Percentiles rank a stretch among this genome's conserved stretches.
phyloP scores from a whole-genome alignment of 108 stramenopile genomes.

The Aureococcus anophagefferens region DNA sequence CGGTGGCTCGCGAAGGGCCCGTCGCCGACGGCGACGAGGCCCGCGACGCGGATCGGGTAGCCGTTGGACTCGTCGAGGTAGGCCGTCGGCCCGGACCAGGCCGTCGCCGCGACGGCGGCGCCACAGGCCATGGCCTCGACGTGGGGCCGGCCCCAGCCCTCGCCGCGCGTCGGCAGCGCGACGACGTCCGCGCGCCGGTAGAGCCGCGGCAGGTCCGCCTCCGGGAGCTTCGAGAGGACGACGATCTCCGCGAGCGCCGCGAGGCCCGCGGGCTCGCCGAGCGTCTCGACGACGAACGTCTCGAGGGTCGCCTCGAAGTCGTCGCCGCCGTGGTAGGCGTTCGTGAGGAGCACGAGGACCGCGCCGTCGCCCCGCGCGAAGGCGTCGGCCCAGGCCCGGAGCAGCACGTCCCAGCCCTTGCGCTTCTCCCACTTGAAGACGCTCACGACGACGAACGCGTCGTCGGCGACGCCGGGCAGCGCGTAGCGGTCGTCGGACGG shows the following conservation, averaged over 20 bases:
- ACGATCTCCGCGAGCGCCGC: neutral
- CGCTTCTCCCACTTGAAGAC: conserved; percentile 41
- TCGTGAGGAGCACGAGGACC: conserved; percentile 18
- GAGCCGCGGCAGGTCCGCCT: conserved; percentile 1
- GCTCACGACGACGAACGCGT: conserved; percentile 15
- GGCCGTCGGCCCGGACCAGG: conserved; percentile 28
- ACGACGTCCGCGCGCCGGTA: conserved; percentile 20
- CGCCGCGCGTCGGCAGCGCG: conserved; percentile 35
- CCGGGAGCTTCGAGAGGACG: neutral
- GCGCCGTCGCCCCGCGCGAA: conserved; percentile 4
- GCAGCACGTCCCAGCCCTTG: conserved; percentile 34
- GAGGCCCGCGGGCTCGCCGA: neutral
- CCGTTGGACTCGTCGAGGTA: conserved; percentile 12
- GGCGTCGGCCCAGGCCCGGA: conserved; percentile 13
- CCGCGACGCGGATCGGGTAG: neutral
- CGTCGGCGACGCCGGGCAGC: neutral
- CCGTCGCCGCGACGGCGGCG: conserved; percentile 25
- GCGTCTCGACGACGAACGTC: neutral
- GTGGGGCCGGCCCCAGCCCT: conserved; percentile 49
- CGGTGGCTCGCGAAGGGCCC: conserved; percentile 6
- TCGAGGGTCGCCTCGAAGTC: conserved; percentile 1
- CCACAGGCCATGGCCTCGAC: conserved; percentile 41
- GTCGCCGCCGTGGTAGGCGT: conserved; percentile 17
- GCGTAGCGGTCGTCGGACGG: neutral
- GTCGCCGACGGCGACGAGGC: neutral